phyloP scores from a whole-genome alignment of 805 yeast genomes.

The Komagataella ulmi region DNA sequence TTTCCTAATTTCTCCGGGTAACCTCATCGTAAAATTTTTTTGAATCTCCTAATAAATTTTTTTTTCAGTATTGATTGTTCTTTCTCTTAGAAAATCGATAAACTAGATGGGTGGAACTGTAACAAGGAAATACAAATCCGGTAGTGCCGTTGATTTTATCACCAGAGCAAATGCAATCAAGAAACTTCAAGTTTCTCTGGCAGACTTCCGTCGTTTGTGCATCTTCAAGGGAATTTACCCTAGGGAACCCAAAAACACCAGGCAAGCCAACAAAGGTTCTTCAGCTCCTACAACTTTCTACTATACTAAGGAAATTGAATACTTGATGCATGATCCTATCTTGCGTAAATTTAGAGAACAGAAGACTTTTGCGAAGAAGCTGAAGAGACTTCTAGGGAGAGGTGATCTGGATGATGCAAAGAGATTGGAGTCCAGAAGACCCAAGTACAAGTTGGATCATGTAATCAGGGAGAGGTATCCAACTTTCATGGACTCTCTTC shows the following conservation, averaged over 20 bases:
- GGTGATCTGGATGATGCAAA: slow-evolving; percentile 88
- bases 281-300: slow-evolving; percentile 93
- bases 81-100: slow-evolving; percentile 40
- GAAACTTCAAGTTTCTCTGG: slow-evolving; percentile 83
- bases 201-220: slow-evolving; percentile 94
- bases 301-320: slow-evolving; percentile 88
- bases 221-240: slow-evolving; percentile 97
- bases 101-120: slow-evolving; percentile 8
- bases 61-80: not conserved
- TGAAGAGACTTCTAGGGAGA: slow-evolving; percentile 79
- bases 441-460: slow-evolving; percentile 77
- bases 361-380: slow-evolving; percentile 84
- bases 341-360: slow-evolving; percentile 87
- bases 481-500: slow-evolving; percentile 77
- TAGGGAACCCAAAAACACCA: slow-evolving; percentile 89
- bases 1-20: not conserved
- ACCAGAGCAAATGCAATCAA: slow-evolving; percentile 92
- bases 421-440: slow-evolving; percentile 67
- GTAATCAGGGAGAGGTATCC: slow-evolving; percentile 94
- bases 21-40: not conserved
- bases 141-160: slow-evolving; percentile 85
- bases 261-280: slow-evolving; percentile 96
- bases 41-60: not conserved
- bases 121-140: slow-evolving; percentile 52
- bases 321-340: slow-evolving; percentile 89